These are phyloP conservation scores for Umbilicus rupestris DNA, from an alignment of 164 flowering plant genomes.

Conservation along the genomic window DNA sequence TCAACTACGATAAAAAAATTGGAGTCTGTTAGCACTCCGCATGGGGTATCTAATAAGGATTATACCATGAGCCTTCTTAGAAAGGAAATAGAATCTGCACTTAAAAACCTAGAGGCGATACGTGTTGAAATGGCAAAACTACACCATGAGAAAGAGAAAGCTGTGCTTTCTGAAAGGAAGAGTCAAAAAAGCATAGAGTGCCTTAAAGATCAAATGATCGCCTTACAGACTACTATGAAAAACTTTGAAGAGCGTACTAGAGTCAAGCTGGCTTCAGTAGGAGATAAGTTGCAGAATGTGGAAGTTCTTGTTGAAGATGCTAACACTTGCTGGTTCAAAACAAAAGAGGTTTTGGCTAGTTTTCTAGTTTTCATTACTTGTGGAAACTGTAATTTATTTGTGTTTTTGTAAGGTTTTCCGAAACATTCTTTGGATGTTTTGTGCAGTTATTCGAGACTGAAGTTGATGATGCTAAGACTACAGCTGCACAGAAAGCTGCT, in stretches of 20 bases:
- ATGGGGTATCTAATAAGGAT: conserved; percentile 27
- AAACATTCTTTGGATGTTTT: neutral
- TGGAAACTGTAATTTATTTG: neutral
- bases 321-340: conserved; percentile 27
- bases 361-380: neutral
- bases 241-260: conserved; percentile 33
- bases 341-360: conserved; percentile 43
- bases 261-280: conserved; percentile 28
- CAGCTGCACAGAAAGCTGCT: conserved; percentile 49
- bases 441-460: conserved; percentile 53
- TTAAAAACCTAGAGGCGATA: conserved; percentile 48
- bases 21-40: conserved; percentile 14
- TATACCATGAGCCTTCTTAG: conserved; percentile 42
- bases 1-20: conserved; percentile 13
- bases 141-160: conserved; percentile 49
- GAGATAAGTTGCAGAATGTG: conserved; percentile 30
- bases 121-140: conserved; percentile 51
- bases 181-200: conserved; percentile 26
- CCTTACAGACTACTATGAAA: conserved; percentile 31
- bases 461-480: conserved; percentile 44
- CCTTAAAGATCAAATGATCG: conserved; percentile 29
- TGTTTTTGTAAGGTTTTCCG: neutral
- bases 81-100: conserved; percentile 66
- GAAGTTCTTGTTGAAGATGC: conserved; percentile 33
- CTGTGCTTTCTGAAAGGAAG: conserved; percentile 29